Conservation (phyloP, 2,329 filamentous ascomycete genomes). For the Cytospora piceicola region DNA sequence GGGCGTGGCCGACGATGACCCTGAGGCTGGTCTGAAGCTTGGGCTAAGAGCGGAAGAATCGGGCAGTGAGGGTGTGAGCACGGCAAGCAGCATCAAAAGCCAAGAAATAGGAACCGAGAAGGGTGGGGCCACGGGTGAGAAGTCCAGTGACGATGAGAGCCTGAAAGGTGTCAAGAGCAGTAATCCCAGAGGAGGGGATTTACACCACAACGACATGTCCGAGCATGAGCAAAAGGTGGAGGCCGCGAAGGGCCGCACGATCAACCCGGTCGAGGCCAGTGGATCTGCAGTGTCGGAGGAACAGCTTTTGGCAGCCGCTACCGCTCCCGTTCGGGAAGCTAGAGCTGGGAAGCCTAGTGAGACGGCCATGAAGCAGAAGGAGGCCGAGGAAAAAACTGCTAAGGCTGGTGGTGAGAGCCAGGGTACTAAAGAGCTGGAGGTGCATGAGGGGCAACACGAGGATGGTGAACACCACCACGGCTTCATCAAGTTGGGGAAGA, state of each 20-base stretch:
- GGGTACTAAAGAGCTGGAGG: background rate
- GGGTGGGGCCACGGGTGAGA: slow-evolving; percentile 28
- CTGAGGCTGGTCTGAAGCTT: slow-evolving; percentile 62
- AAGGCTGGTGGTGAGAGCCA: background rate
- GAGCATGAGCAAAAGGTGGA: slow-evolving; percentile 28
- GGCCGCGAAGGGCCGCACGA: slow-evolving; percentile 23
- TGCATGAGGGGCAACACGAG: background rate
- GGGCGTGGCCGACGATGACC: slow-evolving; percentile 54
- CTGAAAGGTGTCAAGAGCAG: slow-evolving; percentile 32
- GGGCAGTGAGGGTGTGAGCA: slow-evolving; percentile 68
- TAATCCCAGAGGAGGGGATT: slow-evolving; percentile 12
- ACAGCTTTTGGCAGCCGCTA: slow-evolving; percentile 7
- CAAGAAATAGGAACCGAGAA: slow-evolving; percentile 26
- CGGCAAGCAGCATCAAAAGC: slow-evolving; percentile 69
- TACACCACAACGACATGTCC: slow-evolving; percentile 14
- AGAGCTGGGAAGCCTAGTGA: slow-evolving; percentile 12
- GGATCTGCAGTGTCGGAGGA: slow-evolving; percentile 15
- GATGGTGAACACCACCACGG: slow-evolving; percentile 13
- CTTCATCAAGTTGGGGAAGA: slow-evolving; percentile 25
- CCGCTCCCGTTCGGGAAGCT: slow-evolving; percentile 7
- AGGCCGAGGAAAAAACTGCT: slow-evolving; percentile 7
- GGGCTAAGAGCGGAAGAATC: slow-evolving; percentile 70
- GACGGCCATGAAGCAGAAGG: slow-evolving; percentile 11
- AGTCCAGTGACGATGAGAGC: slow-evolving; percentile 35
- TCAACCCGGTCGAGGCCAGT: slow-evolving; percentile 23